Percentiles rank a stretch among this genome's conserved stretches.
Conservation (phyloP, 2,329 filamentous ascomycete genomes). For the Aspergillus felis region DNA sequence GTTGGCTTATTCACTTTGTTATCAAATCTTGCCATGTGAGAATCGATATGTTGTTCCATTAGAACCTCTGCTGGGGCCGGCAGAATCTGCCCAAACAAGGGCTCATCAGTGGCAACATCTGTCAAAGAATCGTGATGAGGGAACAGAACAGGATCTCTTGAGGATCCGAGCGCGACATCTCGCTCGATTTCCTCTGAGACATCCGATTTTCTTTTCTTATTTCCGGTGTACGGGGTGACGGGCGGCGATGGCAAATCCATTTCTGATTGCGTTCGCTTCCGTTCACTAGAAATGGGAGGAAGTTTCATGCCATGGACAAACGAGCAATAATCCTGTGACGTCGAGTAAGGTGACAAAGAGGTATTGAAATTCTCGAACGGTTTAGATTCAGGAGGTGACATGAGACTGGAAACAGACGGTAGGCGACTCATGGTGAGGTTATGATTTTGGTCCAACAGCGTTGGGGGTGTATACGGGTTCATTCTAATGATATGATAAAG, state of each 20-base stretch:
- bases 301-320: conserved; percentile 32
- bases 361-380: conserved; percentile 47
- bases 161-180: conserved; percentile 22
- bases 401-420: conserved; percentile 42
- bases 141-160: conserved; percentile 42
- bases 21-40: conserved; percentile 39
- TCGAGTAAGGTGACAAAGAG: conserved; percentile 25
- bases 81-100: conserved; percentile 38
- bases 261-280: conserved; percentile 40
- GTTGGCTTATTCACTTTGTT: conserved; percentile 42
- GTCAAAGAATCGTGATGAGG: conserved; percentile 34
- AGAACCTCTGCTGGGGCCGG: conserved; percentile 33
- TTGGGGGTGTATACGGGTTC: conserved; percentile 23
- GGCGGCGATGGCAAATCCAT: conserved; percentile 45
- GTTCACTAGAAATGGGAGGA: conserved; percentile 39
- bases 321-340: conserved; percentile 23
- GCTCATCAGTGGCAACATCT: conserved; percentile 35
- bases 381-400: conserved; percentile 47
- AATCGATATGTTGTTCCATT: conserved; percentile 41
- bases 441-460: conserved; percentile 18
- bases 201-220: conserved; percentile 36
- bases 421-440: conserved; percentile 39
- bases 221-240: conserved; percentile 41
- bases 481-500: conserved; percentile 14
- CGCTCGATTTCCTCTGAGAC: conserved; percentile 31